Conservation (phyloP, 192 early-diverging fungal genomes). For the Fimicolochytrium jonesii region DNA sequence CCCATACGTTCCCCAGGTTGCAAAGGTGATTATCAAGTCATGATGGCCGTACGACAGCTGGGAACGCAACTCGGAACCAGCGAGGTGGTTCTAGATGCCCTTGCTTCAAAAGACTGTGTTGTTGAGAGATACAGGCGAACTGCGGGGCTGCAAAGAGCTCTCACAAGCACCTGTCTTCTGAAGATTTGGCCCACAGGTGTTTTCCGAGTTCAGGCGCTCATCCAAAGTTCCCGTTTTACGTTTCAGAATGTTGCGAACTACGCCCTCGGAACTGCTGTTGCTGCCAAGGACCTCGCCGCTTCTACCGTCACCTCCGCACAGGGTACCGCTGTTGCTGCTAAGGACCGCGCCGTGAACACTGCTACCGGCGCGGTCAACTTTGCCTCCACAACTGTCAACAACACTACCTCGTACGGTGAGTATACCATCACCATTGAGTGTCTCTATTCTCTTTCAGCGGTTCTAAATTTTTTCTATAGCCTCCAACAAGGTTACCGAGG, state of each 20-base stretch:
- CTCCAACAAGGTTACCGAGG: conserved; percentile 26
- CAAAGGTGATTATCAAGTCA: too few species aligned
- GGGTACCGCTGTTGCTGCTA: background rate
- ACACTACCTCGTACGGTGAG: too few species aligned
- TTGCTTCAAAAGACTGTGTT: too few species aligned
- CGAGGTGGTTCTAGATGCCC: too few species aligned
- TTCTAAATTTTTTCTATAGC: conserved; percentile 25
- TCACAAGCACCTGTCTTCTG: too few species aligned
- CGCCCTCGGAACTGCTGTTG: conserved; percentile 13
- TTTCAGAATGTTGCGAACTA: conserved; percentile 23
- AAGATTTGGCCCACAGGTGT: too few species aligned
- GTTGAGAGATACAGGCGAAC: too few species aligned
- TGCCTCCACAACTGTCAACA: conserved; percentile 22
- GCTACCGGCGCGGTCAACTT: conserved; percentile 23
- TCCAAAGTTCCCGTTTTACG: background rate
- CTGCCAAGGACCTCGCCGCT: conserved; percentile 12
- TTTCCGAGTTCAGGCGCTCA: background rate
- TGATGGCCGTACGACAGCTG: too few species aligned
- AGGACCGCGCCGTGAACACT: conserved; percentile 16
- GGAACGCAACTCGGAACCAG: too few species aligned
- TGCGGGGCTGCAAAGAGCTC: too few species aligned
- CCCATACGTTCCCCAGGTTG: conserved; percentile 43
- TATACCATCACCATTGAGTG: too few species aligned
- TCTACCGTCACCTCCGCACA: conserved; percentile 14
- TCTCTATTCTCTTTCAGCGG: too few species aligned